phyloP scores from a whole-genome alignment of 129 eudicot genomes.

The Tagetes patula region DNA sequence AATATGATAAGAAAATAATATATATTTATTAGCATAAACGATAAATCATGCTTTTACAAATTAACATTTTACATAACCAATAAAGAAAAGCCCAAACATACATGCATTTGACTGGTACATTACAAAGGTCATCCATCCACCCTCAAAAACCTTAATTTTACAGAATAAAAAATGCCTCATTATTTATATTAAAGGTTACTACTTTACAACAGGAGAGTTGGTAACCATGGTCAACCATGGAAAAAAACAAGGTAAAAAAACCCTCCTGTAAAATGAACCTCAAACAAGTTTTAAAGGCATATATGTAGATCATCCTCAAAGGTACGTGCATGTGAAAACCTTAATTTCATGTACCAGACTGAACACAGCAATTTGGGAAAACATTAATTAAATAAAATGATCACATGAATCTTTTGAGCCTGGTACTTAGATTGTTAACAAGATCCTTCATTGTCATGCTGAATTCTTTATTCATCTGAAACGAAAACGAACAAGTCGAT shows the following conservation, averaged over 20 bases:
- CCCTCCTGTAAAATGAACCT: conserved; percentile 78
- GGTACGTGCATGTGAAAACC: too few relatives aligned
- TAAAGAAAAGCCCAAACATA: not conserved
- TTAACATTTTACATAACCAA: not conserved
- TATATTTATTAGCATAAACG: too few relatives aligned
- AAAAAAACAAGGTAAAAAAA: conserved; percentile 44
- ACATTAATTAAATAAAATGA: not conserved
- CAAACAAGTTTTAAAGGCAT: conserved; percentile 38
- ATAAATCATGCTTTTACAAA: not conserved
- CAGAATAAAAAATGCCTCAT: conserved; percentile 28
- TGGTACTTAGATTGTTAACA: conserved; percentile 38
- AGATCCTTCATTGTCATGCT: conserved; percentile 43
- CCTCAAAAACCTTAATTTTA: conserved; percentile 30
- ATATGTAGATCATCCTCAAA: conserved; percentile 1
- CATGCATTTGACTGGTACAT: conserved; percentile 21
- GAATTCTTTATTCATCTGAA: conserved; percentile 49
- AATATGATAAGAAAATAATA: too few relatives aligned
- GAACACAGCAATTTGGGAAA: not conserved
- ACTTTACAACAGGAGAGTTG: conserved; percentile 63
- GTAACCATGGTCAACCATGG: conserved; percentile 63
- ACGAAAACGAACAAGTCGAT: not conserved
- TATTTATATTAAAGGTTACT: conserved; percentile 30
- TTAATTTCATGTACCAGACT: conserved; percentile 14
- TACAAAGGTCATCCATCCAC: conserved; percentile 20
- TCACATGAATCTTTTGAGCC: conserved; percentile 30